Evolutionary conservation across 208 protist genomes (phyloP), one percentile per base, ranked within the genome.

Genomic region (Wallacemonas sp.): DNA sequence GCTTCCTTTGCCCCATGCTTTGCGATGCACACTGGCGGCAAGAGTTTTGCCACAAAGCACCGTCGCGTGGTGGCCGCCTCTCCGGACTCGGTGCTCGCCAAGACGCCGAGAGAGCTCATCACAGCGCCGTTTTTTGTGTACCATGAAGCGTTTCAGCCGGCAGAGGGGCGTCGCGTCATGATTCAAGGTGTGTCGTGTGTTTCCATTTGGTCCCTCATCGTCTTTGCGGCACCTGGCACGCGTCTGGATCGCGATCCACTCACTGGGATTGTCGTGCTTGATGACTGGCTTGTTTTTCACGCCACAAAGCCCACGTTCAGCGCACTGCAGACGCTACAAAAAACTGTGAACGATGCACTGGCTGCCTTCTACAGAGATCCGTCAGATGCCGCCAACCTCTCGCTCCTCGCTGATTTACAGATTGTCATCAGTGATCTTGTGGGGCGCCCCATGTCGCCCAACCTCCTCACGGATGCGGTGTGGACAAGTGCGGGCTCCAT

Each of bases 201-300:
- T 14, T 66, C 86, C 4, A 34, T 94, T 21, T 96, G 91, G 88
- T 75, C 77, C 6, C 65, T 95, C 49, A 31, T 96, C 12, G 67
- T 96, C 22, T 84, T 93, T 53, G 72, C 77, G 33, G 70, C 79
- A 4, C 62, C 46, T 34, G 72, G 56, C 27, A 77, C 89, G 58
- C 62, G 67, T 11, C 55, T 91, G 15, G 78, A 77, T 11, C 91
- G 86, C 62, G 41, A 68, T 36, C 11, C 0, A 22, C 47, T 12
- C 38, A 54, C 70, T 55, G 76, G 74, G 34, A 69, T 96, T 6
- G 83, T 49, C 24, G 60, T 84, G 4, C 55, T 95, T 17, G 79
- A 92, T 53, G 74, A 75, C 14, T 96, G 91, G 87, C 75, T 96
- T n/a, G 72, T 80, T 42, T 88, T 93, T 33, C 91, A 82, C 49